Evolutionary conservation across 2,329 filamentous ascomycete genomes (phyloP).

Genomic region (Aspergillus sp.): DNA sequence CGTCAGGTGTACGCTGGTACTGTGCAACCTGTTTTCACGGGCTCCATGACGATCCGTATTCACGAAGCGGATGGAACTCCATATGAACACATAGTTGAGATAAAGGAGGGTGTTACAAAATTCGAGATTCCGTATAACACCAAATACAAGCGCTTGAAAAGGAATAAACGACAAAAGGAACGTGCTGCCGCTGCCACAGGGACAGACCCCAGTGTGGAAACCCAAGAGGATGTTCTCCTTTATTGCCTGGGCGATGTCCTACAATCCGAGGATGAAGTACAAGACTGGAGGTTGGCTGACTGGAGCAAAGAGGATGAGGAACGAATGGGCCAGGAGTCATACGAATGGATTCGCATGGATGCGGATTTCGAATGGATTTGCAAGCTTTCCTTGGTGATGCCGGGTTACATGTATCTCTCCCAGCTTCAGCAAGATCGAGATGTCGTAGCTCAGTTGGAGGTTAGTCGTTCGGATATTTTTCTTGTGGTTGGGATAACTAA

Average conservation of each 20-base stretch:
- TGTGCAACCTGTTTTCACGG: conserved; percentile 76
- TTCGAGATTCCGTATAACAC: conserved; percentile 98
- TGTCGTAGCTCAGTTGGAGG: conserved; percentile 74
- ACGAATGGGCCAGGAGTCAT: conserved; percentile 90
- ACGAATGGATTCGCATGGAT: conserved; percentile 97
- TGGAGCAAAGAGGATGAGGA: conserved; percentile 86
- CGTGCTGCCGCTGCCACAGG: conserved; percentile 59
- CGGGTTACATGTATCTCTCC: conserved; percentile 95
- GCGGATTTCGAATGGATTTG: conserved; percentile 98
- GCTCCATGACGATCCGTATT: conserved; percentile 94
- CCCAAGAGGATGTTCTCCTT: conserved; percentile 72
- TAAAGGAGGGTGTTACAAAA: conserved; percentile 75
- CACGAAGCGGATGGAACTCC: conserved; percentile 97
- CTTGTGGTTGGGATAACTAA: conserved; percentile 4
- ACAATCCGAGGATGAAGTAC: conserved; percentile 70
- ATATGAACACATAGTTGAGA: conserved; percentile 95
- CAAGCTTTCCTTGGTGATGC: conserved; percentile 73
- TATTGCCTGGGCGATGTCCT: conserved; percentile 92
- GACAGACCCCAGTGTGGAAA: conserved; percentile 57
- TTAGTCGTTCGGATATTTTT: conserved; percentile 17
- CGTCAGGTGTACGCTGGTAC: conserved; percentile 62
- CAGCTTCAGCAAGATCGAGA: conserved; percentile 96
- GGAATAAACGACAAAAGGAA: conserved; percentile 76
- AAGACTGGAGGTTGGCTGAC: conserved; percentile 76
- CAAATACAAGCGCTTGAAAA: conserved; percentile 95